Evolutionary conservation across 345 rosid species (phyloP).

Genomic region (Salix caprea): DNA sequence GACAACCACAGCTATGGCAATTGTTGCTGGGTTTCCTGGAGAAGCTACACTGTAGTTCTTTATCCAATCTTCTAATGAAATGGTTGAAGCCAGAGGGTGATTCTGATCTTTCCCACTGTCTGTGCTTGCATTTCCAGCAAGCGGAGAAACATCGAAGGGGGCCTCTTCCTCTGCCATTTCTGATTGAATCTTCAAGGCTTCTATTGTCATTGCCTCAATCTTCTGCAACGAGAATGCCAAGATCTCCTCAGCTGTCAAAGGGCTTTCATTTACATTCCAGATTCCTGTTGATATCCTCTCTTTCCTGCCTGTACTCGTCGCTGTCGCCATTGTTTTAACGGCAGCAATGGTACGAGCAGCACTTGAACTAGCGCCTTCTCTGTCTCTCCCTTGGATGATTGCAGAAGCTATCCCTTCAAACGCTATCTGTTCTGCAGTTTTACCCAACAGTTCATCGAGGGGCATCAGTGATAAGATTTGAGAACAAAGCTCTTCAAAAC

Average conservation of each 20-base stretch:
- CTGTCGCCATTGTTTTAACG: conserved; percentile 70
- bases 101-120: conserved; percentile 25
- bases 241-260: conserved; percentile 59
- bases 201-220: conserved; percentile 72
- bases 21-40: conserved; percentile 30
- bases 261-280: conserved; percentile 68
- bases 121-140: conserved; percentile 22
- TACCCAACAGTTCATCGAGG: conserved; percentile 74
- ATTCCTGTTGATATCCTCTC: conserved; percentile 80
- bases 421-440: conserved; percentile 94
- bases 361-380: conserved; percentile 80
- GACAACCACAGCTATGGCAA: conserved; percentile 46
- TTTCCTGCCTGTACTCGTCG: conserved; percentile 65
- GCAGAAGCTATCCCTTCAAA: conserved; percentile 96
- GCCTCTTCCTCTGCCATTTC: conserved; percentile 77
- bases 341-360: conserved; percentile 80
- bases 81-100: conserved; percentile 50
- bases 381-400: conserved; percentile 86
- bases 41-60: conserved; percentile 20
- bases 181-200: conserved; percentile 82
- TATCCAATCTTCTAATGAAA: conserved; percentile 69
- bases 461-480: conserved; percentile 61
- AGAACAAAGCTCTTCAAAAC: conserved; percentile 57
- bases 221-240: conserved; percentile 73
- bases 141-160: conserved; percentile 70